A percentile compares a stretch with the other conserved stretches of the same genome.
These are phyloP conservation scores for Gossypium mustelinum DNA, from an alignment of 345 rosid genomes.

Conservation along the genomic window DNA sequence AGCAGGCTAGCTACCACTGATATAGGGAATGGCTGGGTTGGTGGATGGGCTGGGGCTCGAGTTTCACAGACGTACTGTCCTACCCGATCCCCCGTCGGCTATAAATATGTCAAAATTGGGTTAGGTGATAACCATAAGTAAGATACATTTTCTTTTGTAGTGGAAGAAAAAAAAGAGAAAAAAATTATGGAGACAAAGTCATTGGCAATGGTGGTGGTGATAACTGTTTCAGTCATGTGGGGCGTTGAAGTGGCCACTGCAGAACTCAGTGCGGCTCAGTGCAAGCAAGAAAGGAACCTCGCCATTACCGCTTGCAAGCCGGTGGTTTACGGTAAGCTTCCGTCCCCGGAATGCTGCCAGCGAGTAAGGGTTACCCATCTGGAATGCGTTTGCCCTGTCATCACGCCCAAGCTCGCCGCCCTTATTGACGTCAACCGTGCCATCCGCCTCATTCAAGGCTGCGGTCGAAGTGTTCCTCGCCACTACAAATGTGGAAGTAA, in stretches of 20 bases:
- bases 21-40: too few relatives aligned
- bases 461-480: conserved; percentile 39
- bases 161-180: background rate
- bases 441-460: conserved; percentile 33
- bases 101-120: background rate
- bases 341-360: conserved; percentile 35
- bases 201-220: conserved; percentile 1
- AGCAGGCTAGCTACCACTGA: background rate
- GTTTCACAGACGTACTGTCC: background rate
- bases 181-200: background rate
- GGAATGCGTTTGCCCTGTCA: conserved; percentile 31
- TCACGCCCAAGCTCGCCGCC: conserved; percentile 30
- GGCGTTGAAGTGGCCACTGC: conserved; percentile 19
- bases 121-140: background rate
- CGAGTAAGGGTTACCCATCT: conserved; percentile 28
- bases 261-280: conserved; percentile 19
- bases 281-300: conserved; percentile 34
- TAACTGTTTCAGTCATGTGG: background rate
- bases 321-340: conserved; percentile 29
- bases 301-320: conserved; percentile 36
- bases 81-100: background rate
- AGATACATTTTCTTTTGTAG: background rate
- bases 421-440: conserved; percentile 33
- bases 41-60: background rate
- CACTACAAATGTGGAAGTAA: conserved; percentile 46